These are phyloP conservation scores for Lithospermum erythrorhizon DNA, from an alignment of 257 asterid genomes.

Conservation along the genomic window DNA sequence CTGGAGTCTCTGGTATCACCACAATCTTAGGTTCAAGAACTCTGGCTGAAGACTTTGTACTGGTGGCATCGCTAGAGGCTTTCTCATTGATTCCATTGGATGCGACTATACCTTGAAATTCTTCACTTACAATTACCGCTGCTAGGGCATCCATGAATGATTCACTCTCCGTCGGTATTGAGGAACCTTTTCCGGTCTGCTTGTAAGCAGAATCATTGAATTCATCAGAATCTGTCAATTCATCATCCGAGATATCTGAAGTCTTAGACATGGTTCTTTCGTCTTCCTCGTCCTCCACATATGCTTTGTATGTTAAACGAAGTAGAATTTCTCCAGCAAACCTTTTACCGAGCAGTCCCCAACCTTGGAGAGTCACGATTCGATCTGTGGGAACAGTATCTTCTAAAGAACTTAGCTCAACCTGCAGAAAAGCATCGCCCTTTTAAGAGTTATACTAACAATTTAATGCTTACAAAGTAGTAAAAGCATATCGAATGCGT, in stretches of 20 bases:
- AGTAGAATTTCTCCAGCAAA: conserved; percentile 78
- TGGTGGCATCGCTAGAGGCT: conserved; percentile 16
- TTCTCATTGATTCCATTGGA: conserved; percentile 53
- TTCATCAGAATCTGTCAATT: conserved; percentile 48
- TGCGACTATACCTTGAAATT: conserved; percentile 79
- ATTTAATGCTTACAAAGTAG: too few species aligned
- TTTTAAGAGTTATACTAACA: neutral
- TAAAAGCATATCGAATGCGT: too few species aligned
- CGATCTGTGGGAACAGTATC: conserved; percentile 95
- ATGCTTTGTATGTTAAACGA: conserved; percentile 91
- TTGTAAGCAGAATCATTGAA: conserved; percentile 17
- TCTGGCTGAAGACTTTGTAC: neutral
- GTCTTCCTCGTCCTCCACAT: conserved; percentile 98
- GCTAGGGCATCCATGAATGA: conserved; percentile 78
- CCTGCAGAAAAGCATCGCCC: conserved; percentile 29
- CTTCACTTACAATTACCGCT: conserved; percentile 82
- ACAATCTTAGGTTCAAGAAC: conserved; percentile 12
- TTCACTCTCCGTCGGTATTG: conserved; percentile 40
- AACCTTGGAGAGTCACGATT: conserved; percentile 59
- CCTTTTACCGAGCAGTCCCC: conserved; percentile 63
- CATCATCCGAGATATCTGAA: conserved; percentile 47
- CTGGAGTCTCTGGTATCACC: conserved; percentile 28
- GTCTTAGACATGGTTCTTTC: conserved; percentile 31
- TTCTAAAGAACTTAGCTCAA: conserved; percentile 78
- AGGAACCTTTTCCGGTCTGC: conserved; percentile 25